These are phyloP conservation scores for Phytophthora sp. DNA, from an alignment of 352 stramenopile genomes.

Conservation along the genomic window DNA sequence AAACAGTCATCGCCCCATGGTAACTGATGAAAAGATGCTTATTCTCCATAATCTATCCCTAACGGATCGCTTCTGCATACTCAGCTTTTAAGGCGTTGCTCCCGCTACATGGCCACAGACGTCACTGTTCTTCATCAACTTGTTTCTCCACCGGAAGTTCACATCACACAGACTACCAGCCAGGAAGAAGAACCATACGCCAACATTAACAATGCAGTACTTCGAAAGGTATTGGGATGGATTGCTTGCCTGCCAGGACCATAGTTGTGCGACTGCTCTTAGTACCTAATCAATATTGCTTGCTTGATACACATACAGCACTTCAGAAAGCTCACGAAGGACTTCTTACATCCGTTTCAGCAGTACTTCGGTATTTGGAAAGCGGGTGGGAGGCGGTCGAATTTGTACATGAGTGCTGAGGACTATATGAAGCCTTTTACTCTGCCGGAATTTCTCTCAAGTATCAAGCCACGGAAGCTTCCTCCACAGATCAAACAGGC, in stretches of 20 bases:
- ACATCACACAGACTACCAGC: constrained; percentile 53
- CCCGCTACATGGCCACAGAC: constrained; percentile 64
- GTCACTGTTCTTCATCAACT: constrained; percentile 69
- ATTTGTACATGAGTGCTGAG: constrained; percentile 72
- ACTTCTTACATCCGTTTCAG: constrained; percentile 89
- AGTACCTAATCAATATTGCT: constrained; percentile 2
- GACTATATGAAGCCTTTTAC: constrained; percentile 82
- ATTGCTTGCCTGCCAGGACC: no score
- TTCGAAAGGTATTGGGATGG: constrained; percentile 86
- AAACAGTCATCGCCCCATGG: constrained; percentile 45
- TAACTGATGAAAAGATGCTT: constrained; percentile 18
- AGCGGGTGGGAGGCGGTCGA: constrained; percentile 53
- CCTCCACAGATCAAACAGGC: constrained; percentile 62
- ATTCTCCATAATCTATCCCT: no score
- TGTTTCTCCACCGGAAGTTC: constrained; percentile 53
- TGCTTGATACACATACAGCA: constrained; percentile 59
- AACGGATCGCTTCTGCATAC: background rate
- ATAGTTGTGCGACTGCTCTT: background rate
- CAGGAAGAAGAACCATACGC: constrained; percentile 70
- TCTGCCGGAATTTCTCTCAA: constrained; percentile 57
- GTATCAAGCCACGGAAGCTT: constrained; percentile 60
- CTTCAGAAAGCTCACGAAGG: constrained; percentile 85
- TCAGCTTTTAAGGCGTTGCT: constrained; percentile 67
- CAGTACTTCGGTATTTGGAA: constrained; percentile 89
- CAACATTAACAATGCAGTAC: constrained; percentile 86